Percentiles rank a stretch among this genome's conserved stretches.
These are phyloP conservation scores for Sordaria brevicollis DNA, from an alignment of 495 filamentous ascomycete genomes.

Conservation along the genomic window DNA sequence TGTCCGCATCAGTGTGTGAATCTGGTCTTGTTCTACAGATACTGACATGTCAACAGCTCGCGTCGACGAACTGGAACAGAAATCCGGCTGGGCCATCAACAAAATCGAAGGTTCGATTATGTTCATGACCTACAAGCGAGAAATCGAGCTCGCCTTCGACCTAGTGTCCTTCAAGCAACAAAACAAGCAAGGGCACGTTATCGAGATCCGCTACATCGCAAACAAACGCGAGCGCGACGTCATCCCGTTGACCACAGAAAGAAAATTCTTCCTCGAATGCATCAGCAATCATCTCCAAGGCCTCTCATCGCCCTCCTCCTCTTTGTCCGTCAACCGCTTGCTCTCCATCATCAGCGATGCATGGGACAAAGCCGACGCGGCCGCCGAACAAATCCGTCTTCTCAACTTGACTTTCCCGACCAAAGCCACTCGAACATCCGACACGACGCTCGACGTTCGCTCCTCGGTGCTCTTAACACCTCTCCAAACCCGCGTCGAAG, in stretches of 20 bases:
- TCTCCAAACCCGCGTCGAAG: constrained; percentile 51
- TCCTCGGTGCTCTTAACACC: constrained; percentile 44
- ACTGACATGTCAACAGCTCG: constrained; percentile 36
- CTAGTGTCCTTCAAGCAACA: constrained; percentile 43
- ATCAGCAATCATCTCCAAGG: constrained; percentile 48
- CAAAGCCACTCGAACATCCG: constrained; percentile 40
- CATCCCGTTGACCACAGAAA: constrained; percentile 39
- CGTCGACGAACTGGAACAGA: constrained; percentile 55
- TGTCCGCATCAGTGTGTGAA: neutral
- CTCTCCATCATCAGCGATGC: constrained; percentile 42
- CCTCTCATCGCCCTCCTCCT: constrained; percentile 37
- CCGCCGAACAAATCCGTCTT: constrained; percentile 44
- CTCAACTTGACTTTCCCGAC: constrained; percentile 46
- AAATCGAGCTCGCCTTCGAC: constrained; percentile 71
- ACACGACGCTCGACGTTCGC: constrained; percentile 43
- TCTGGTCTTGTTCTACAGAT: neutral
- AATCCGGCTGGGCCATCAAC: constrained; percentile 71
- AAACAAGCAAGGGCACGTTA: constrained; percentile 17
- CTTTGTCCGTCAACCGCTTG: constrained; percentile 42
- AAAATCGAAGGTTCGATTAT: constrained; percentile 50
- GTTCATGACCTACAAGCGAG: constrained; percentile 66
- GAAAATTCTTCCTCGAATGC: constrained; percentile 61
- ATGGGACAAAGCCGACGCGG: constrained; percentile 48
- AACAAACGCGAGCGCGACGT: constrained; percentile 38
- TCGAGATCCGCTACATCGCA: constrained; percentile 46